Percentiles rank a stretch among this genome's conserved stretches.
Evolutionary conservation across 2,329 filamentous ascomycete species (phyloP).

Genomic region (Penicillium hesseltinei): DNA sequence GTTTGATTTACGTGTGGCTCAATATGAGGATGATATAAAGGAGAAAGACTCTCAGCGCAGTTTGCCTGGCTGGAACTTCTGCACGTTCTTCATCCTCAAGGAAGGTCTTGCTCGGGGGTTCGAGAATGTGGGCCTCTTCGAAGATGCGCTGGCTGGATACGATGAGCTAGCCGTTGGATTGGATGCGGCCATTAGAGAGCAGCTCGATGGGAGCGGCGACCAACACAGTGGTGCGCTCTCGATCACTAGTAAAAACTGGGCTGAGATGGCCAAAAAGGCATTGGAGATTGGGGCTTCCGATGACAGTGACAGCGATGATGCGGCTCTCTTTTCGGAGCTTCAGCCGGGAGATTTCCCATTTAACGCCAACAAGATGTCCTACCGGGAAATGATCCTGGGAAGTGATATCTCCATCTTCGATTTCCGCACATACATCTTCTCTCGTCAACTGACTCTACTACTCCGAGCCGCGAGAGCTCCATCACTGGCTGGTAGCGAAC

Average conservation of each 20-base stretch:
- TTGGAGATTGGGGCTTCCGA: constrained; percentile 39
- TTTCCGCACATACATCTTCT: constrained; percentile 90
- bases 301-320: constrained; percentile 34
- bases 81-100: constrained; percentile 97
- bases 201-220: constrained; percentile 59
- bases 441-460: constrained; percentile 78
- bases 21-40: constrained; percentile 96
- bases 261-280: constrained; percentile 56
- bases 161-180: constrained; percentile 89
- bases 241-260: constrained; percentile 70
- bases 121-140: constrained; percentile 91
- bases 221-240: constrained; percentile 72
- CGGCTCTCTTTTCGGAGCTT: constrained; percentile 30
- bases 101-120: constrained; percentile 91
- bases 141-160: constrained; percentile 91
- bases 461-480: constrained; percentile 72
- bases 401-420: constrained; percentile 97
- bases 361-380: constrained; percentile 68
- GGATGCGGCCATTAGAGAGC: constrained; percentile 76
- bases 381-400: constrained; percentile 85
- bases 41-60: constrained; percentile 86
- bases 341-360: constrained; percentile 40
- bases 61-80: constrained; percentile 97
- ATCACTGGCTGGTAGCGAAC: constrained; percentile 34
- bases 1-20: constrained; percentile 84